Evolutionary conservation across 2,329 filamentous ascomycete genomes (phyloP), one percentile per base, ranked within the genome.

Genomic region (Fusarium sp.): DNA sequence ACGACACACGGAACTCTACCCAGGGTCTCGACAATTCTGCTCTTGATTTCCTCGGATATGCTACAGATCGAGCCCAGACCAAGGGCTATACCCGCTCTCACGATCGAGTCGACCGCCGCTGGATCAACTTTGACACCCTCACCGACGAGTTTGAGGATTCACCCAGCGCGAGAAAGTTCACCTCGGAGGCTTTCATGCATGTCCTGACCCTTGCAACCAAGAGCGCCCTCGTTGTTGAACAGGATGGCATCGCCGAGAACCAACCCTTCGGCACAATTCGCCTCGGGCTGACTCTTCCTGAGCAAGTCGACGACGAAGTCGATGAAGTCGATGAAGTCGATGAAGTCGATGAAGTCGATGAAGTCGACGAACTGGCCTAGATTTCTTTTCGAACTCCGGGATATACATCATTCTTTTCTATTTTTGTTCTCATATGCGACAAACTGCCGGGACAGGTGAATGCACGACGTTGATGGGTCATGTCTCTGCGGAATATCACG

Each of bases 141-240:
- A 90, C 96, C 52, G 86, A 92, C 54, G 84, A 90, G 58, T 83
- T 98, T 11, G 89, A 96, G 52, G 86, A 89, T n/a, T 88, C 90
- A 0, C 78, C 79, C 11, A 82, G 84, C 47, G 90, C 89, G 34
- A 87, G 85, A 38, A 84, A 89, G 34, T 90, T 94, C 14, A 93
- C 92, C 10, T 91, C 93, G 3, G 93, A 95, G 80, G 94, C 91
- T 0, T 92, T 94, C 79, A 90, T 93, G 83, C 93, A 96, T 80
- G 87, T 94, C 3, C 87, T 97, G 16, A 87, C 88, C 13, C 86
- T 96, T 50, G 91, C 90, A 7, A 94, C 90, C 3, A 94, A 91
- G 82, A 87, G 87, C 2, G 81, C 89, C 64, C 83, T 96, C 52
- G 80, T 83, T 20, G 90, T 95, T 6, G 82, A 88, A 70, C 94